Evolutionary conservation across 148 eudicot species (phyloP).

Genomic region (Drosera capensis): DNA sequence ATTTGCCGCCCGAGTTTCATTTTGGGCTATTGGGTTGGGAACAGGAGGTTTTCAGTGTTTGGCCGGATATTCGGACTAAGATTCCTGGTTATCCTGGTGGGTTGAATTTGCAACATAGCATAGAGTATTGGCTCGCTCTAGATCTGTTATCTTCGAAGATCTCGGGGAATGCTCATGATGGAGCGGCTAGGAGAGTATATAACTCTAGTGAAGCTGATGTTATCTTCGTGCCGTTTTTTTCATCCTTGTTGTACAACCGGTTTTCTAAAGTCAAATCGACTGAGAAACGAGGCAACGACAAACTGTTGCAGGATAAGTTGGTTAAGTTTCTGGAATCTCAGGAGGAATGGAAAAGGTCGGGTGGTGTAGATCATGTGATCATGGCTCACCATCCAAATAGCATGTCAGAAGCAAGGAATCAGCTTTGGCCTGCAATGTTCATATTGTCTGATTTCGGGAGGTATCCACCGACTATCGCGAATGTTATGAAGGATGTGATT

Average conservation of each 20-base stretch:
- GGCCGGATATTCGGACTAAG: constrained; percentile 62
- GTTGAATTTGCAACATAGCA: constrained; percentile 83
- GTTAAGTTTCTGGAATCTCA: constrained; percentile 48
- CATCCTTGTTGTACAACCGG: constrained; percentile 71
- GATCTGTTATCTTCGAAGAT: constrained; percentile 75
- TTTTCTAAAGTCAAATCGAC: constrained; percentile 36
- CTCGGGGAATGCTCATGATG: constrained; percentile 19
- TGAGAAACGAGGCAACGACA: constrained; percentile 31
- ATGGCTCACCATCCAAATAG: constrained; percentile 96
- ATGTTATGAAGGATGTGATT: constrained; percentile 87
- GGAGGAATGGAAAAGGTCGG: constrained; percentile 82
- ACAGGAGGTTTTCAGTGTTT: constrained; percentile 31
- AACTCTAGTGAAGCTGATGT: constrained; percentile 91
- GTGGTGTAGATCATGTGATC: constrained; percentile 75
- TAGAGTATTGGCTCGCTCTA: constrained; percentile 92
- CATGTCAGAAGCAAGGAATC: constrained; percentile 62
- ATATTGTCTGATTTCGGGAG: constrained; percentile 93
- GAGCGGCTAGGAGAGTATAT: constrained; percentile 51
- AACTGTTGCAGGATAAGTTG: constrained; percentile 51
- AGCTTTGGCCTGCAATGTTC: constrained; percentile 80
- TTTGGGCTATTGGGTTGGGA: constrained; percentile 70
- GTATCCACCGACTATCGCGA: constrained; percentile 85
- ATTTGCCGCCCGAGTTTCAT: constrained; percentile 82
- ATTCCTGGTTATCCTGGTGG: constrained; percentile 89
- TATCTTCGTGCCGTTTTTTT: constrained; percentile 85